Evolutionary conservation across 176 grass and related monocot genomes (phyloP).

Genomic region (Neostapfia colusana): DNA sequence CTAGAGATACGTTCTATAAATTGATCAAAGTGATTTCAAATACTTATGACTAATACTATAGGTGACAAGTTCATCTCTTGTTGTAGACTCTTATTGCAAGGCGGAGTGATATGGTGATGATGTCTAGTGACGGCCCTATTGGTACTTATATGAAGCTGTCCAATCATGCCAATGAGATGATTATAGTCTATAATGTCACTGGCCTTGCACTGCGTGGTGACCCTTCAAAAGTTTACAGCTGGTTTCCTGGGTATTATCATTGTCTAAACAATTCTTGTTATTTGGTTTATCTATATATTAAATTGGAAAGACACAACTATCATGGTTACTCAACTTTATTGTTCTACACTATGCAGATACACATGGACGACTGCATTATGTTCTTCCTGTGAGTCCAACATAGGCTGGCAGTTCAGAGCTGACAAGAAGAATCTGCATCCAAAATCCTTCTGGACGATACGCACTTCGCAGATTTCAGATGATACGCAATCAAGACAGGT

Average conservation of each 20-base stretch:
- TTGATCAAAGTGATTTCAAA: constrained; percentile 21
- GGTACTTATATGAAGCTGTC: constrained; percentile 52
- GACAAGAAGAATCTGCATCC: constrained; percentile 64
- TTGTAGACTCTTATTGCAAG: constrained; percentile 60
- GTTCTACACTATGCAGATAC: constrained; percentile 50
- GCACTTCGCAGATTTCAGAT: constrained; percentile 62
- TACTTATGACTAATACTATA: neutral
- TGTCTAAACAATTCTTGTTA: neutral
- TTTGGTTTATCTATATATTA: neutral
- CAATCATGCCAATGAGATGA: constrained; percentile 56
- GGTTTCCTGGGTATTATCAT: constrained; percentile 80
- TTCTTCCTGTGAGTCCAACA: constrained; percentile 55
- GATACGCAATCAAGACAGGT: constrained; percentile 43
- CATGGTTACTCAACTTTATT: neutral
- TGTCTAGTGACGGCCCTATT: constrained; percentile 55
- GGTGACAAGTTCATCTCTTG: constrained; percentile 33
- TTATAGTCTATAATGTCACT: constrained; percentile 57
- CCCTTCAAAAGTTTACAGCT: constrained; percentile 71
- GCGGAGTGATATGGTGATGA: constrained; percentile 72
- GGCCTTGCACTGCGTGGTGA: constrained; percentile 52
- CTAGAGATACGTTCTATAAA: neutral
- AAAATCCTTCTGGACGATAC: constrained; percentile 89
- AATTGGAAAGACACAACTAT: constrained; percentile 18
- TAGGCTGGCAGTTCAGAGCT: constrained; percentile 80
- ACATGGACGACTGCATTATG: constrained; percentile 71